phyloP scores from a whole-genome alignment of 176 grass and related monocot species.

The Juncus effusus region DNA sequence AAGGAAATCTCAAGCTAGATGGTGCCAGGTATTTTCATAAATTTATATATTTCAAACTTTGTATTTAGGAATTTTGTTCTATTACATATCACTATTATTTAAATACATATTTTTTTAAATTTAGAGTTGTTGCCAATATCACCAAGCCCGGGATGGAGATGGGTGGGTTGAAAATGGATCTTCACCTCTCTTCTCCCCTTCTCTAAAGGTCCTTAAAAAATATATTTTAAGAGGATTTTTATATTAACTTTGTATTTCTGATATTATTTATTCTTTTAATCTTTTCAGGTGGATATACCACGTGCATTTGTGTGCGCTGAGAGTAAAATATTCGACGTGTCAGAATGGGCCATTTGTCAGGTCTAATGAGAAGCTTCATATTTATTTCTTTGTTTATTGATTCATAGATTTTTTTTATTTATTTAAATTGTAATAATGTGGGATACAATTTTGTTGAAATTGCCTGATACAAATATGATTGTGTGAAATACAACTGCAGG shows the following conservation, averaged over 20 bases:
- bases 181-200: conserved; percentile 37
- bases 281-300: conserved; percentile 86
- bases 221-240: conserved; percentile 3
- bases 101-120: conserved; percentile 8
- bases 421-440: neutral
- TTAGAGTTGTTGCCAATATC: conserved; percentile 75
- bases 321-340: conserved; percentile 99
- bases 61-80: neutral
- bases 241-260: neutral
- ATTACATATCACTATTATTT: conserved; percentile 5
- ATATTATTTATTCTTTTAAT: conserved; percentile 14
- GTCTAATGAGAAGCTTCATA: conserved; percentile 30
- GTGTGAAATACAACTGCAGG: conserved; percentile 38
- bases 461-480: conserved; percentile 1
- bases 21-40: conserved; percentile 60
- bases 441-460: conserved; percentile 3
- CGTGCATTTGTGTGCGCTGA: conserved; percentile 98
- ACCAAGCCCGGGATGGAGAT: conserved; percentile 97
- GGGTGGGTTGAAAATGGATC: conserved; percentile 94
- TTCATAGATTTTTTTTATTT: neutral
- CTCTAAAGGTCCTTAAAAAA: conserved; percentile 50
- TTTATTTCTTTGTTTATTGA: conserved; percentile 17
- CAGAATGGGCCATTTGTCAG: conserved; percentile 99
- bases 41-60: neutral
- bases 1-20: conserved; percentile 90